phyloP scores from a whole-genome alignment of 176 grass and related monocot genomes.

The Echinochloa phyllopogon region DNA sequence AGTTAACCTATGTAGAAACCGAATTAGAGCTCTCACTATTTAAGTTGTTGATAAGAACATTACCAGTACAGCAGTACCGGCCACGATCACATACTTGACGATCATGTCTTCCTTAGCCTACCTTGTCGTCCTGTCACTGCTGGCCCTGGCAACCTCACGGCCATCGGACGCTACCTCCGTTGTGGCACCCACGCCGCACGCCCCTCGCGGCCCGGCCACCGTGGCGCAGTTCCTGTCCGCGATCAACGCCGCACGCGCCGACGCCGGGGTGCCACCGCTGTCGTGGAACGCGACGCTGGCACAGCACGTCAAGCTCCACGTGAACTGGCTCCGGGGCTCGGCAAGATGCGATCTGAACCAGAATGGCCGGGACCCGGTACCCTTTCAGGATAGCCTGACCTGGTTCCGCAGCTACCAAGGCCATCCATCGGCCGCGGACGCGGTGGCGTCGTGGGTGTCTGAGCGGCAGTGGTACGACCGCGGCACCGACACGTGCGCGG shows the following conservation, averaged over 20 bases:
- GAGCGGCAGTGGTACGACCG: constrained; percentile 2
- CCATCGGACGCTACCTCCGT: too few relatives aligned
- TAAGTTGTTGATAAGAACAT: too few relatives aligned
- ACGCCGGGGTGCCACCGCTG: not conserved
- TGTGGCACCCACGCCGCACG: not conserved
- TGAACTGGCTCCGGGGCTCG: not conserved
- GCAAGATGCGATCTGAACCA: not conserved
- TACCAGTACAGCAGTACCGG: too few relatives aligned
- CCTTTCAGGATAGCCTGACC: too few relatives aligned
- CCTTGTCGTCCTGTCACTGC: too few relatives aligned
- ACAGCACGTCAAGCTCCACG: not conserved
- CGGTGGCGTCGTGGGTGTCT: constrained; percentile 2
- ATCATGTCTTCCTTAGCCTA: too few relatives aligned
- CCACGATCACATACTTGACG: too few relatives aligned
- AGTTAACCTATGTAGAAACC: too few relatives aligned
- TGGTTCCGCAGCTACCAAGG: too few relatives aligned
- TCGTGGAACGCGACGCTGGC: constrained; percentile 8
- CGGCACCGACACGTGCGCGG: not conserved
- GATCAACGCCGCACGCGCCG: not conserved
- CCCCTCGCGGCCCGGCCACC: not conserved
- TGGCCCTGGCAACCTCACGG: too few relatives aligned
- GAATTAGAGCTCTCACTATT: too few relatives aligned
- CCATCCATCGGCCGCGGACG: not conserved
- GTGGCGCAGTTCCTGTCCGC: not conserved
- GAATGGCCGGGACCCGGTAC: too few relatives aligned